Conservation (phyloP, 2,329 filamentous ascomycete genomes). For the Coniochaeta prunicola region DNA sequence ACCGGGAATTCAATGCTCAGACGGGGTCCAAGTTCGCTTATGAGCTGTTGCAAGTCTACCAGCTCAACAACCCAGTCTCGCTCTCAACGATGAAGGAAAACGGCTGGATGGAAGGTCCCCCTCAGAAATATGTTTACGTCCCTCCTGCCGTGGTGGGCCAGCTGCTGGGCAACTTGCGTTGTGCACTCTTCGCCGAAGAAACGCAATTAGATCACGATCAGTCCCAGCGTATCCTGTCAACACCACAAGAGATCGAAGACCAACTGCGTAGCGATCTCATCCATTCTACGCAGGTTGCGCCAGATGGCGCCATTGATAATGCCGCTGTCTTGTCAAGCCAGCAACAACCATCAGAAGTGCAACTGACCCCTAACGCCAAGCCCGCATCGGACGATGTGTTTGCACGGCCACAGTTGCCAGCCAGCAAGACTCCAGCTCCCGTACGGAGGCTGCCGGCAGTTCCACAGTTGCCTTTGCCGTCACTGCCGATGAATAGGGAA, state of each 20-base stretch:
- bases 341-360: not conserved
- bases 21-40: constrained; percentile 39
- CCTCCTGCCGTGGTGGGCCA: constrained; percentile 50
- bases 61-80: constrained; percentile 52
- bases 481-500: not conserved
- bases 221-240: constrained; percentile 18
- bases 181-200: constrained; percentile 36
- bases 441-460: constrained; percentile 5
- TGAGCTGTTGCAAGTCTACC: constrained; percentile 49
- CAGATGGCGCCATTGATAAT: not conserved
- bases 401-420: not conserved
- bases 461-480: constrained; percentile 2
- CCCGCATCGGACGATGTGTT: not conserved
- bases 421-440: not conserved
- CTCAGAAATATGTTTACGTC: constrained; percentile 46
- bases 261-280: constrained; percentile 40
- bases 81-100: constrained; percentile 43
- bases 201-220: constrained; percentile 11
- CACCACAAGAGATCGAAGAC: constrained; percentile 45
- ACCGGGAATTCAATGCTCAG: constrained; percentile 41
- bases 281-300: constrained; percentile 17
- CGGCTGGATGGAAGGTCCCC: constrained; percentile 43
- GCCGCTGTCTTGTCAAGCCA: constrained; percentile 4
- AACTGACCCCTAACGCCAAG: not conserved
- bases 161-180: constrained; percentile 49